Conservation (phyloP, 805 yeast species). For the Lachancea lanzarotensis region DNA sequence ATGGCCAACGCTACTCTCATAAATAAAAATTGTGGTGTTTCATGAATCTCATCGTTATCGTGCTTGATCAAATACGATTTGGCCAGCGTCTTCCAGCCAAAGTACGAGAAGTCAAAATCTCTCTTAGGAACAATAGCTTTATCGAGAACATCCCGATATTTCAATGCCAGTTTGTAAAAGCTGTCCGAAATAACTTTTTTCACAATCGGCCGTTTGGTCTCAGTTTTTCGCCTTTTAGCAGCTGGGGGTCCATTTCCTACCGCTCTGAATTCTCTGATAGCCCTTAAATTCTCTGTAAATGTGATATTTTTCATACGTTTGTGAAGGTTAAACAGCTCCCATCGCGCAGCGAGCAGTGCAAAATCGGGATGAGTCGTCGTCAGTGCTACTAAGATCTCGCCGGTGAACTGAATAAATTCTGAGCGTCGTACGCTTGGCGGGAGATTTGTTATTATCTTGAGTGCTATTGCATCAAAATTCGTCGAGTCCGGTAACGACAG, state of each 20-base stretch:
- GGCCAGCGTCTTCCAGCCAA: conserved; percentile 83
- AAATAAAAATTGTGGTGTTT: conserved; percentile 83
- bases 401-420: conserved; percentile 72
- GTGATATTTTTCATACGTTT: conserved; percentile 41
- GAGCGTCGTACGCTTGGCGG: conserved; percentile 78
- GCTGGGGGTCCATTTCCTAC: neutral
- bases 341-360: conserved; percentile 86
- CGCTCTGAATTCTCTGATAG: conserved; percentile 6
- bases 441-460: conserved; percentile 71
- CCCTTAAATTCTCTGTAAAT: conserved; percentile 14
- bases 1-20: conserved; percentile 90
- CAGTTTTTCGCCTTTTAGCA: conserved; percentile 5
- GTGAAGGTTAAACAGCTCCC: conserved; percentile 86
- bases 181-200: conserved; percentile 50
- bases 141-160: conserved; percentile 57
- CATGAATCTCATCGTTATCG: conserved; percentile 46
- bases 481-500: conserved; percentile 71
- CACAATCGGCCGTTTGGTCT: neutral
- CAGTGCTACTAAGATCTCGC: conserved; percentile 94
- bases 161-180: conserved; percentile 53
- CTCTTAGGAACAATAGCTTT: conserved; percentile 64
- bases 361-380: conserved; percentile 97
- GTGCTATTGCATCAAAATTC: conserved; percentile 87
- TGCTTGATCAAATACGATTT: conserved; percentile 70
- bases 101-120: conserved; percentile 70